Percentiles rank a stretch among this genome's conserved stretches.
phyloP scores from a whole-genome alignment of 2,329 filamentous ascomycete genomes.

The Colletotrichum karsti region DNA sequence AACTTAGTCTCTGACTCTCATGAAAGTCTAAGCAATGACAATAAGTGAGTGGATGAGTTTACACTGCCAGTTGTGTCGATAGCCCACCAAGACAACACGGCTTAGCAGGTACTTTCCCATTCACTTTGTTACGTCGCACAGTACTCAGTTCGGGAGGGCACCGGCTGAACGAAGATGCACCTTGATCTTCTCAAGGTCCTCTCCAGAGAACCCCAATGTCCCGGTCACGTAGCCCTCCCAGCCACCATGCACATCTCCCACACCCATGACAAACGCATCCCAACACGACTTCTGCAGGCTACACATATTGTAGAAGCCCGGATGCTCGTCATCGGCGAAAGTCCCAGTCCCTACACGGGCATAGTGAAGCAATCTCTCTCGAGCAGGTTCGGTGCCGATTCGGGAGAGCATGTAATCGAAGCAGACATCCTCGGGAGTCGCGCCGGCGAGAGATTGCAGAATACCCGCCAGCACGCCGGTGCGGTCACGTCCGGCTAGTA shows the following conservation, averaged over 20 bases:
- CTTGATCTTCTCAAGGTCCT: slow-evolving; percentile 57
- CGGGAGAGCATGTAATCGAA: slow-evolving; percentile 64
- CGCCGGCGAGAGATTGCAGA: slow-evolving; percentile 59
- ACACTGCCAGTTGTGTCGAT: no score
- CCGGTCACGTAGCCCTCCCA: slow-evolving; percentile 57
- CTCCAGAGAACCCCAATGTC: slow-evolving; percentile 53
- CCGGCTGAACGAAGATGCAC: slow-evolving; percentile 52
- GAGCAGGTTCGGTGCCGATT: slow-evolving; percentile 60
- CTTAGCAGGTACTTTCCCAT: no score
- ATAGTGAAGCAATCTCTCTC: slow-evolving; percentile 54
- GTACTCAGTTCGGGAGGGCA: no score
- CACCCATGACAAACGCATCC: slow-evolving; percentile 52
- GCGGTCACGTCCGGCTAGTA: slow-evolving; percentile 61
- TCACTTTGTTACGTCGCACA: no score
- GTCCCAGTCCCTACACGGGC: slow-evolving; percentile 47
- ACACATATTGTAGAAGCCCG: slow-evolving; percentile 59
- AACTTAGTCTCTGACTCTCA: no score
- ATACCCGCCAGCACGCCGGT: slow-evolving; percentile 61
- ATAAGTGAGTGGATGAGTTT: no score
- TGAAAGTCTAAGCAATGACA: no score
- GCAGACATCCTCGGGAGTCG: slow-evolving; percentile 47
- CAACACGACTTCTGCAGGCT: slow-evolving; percentile 54
- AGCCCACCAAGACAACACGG: no score
- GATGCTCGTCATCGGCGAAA: slow-evolving; percentile 36
- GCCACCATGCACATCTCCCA: slow-evolving; percentile 54